These are phyloP conservation scores for Lepidium didymum DNA, from an alignment of 345 rosid species.

Conservation along the genomic window DNA sequence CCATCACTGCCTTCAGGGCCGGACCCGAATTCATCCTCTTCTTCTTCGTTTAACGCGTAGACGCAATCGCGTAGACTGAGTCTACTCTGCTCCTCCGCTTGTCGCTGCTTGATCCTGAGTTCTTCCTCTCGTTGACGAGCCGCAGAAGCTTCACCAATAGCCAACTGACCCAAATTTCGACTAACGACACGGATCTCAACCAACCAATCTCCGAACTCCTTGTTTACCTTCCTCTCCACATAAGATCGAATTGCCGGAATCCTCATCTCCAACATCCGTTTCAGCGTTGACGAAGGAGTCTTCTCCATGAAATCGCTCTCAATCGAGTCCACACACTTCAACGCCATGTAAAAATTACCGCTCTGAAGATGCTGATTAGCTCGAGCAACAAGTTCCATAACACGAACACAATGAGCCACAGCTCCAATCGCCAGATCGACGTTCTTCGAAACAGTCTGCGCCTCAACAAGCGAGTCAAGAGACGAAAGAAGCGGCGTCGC, in stretches of 20 bases:
- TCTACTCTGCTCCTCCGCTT: slow-evolving; percentile 93
- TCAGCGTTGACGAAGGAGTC: slow-evolving; percentile 70
- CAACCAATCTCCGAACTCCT: slow-evolving; percentile 91
- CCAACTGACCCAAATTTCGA: slow-evolving; percentile 85
- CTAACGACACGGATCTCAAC: slow-evolving; percentile 95
- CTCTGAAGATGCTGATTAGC: slow-evolving; percentile 63
- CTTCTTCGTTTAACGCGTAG: slow-evolving; percentile 83
- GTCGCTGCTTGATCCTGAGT: slow-evolving; percentile 86
- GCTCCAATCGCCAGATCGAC: slow-evolving; percentile 60
- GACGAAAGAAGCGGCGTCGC: slow-evolving; percentile 71
- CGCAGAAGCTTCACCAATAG: slow-evolving; percentile 91
- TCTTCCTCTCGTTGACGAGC: slow-evolving; percentile 95
- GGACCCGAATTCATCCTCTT: slow-evolving; percentile 50
- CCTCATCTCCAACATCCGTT: slow-evolving; percentile 77
- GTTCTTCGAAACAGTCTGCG: slow-evolving; percentile 61
- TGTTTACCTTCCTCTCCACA: slow-evolving; percentile 78
- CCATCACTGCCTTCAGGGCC: slow-evolving; percentile 38
- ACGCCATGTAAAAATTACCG: slow-evolving; percentile 75
- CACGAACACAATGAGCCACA: slow-evolving; percentile 45
- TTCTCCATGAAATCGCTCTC: slow-evolving; percentile 55
- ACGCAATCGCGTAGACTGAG: slow-evolving; percentile 85
- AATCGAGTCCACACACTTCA: slow-evolving; percentile 71
- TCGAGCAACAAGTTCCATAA: slow-evolving; percentile 74
- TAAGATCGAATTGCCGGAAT: slow-evolving; percentile 73
- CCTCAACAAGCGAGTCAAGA: slow-evolving; percentile 73